Conservation (phyloP, 345 rosid species). For the Psidium friedrichsthalianum region DNA sequence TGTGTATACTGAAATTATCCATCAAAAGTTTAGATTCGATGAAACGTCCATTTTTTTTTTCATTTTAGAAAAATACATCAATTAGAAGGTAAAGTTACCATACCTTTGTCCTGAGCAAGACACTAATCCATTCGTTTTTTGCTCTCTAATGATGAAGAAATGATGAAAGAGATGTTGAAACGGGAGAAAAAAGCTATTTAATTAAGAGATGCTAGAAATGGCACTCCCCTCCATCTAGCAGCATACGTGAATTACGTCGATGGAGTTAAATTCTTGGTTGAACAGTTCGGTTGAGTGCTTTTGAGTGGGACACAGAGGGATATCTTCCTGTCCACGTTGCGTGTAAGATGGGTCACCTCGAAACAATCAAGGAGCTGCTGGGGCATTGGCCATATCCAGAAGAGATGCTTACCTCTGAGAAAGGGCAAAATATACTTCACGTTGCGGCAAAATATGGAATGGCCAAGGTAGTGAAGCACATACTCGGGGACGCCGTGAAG, state of each 20-base stretch:
- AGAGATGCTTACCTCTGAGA: background rate
- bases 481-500: too few species aligned
- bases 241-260: background rate
- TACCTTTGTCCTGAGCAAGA: too few species aligned
- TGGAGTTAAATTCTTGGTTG: background rate
- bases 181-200: background rate
- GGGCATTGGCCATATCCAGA: background rate
- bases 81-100: too few species aligned
- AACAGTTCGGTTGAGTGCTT: background rate
- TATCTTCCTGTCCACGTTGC: background rate
- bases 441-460: background rate
- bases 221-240: background rate
- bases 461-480: background rate
- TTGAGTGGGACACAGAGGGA: background rate
- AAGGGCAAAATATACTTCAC: background rate
- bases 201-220: background rate
- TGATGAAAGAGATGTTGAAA: background rate
- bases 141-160: background rate
- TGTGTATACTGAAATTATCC: too few species aligned
- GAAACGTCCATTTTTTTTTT: too few species aligned
- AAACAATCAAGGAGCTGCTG: background rate
- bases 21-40: too few species aligned
- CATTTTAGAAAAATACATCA: too few species aligned
- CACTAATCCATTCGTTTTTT: too few species aligned
- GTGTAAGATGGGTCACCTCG: background rate